Evolutionary conservation across 176 grass and related monocot species (phyloP).

Genomic region (Stipa capillata): DNA sequence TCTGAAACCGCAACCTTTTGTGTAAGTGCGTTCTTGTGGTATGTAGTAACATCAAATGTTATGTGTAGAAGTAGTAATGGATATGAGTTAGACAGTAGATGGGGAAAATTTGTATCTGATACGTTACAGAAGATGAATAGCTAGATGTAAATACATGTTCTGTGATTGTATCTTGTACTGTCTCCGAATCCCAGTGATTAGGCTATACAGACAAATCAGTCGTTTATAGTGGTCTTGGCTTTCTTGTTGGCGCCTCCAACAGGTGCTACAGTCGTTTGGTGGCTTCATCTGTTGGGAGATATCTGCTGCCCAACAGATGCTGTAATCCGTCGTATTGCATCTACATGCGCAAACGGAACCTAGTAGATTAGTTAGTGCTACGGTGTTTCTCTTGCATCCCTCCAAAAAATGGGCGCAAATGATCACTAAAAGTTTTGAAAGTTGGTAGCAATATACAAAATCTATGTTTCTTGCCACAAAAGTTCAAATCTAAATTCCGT

Average conservation of each 20-base stretch:
- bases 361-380: too few species aligned
- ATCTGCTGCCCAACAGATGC: neutral
- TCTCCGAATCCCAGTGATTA: neutral
- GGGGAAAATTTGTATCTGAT: constrained; percentile 31
- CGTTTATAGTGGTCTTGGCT: neutral
- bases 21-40: constrained; percentile 9
- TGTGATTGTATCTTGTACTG: constrained; percentile 22
- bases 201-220: neutral
- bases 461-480: too few species aligned
- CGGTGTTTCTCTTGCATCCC: too few species aligned
- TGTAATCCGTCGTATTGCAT: neutral
- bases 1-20: constrained; percentile 2
- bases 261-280: neutral
- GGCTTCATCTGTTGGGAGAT: neutral
- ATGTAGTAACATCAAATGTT: constrained; percentile 5
- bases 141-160: constrained; percentile 30
- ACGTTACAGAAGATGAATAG: constrained; percentile 24
- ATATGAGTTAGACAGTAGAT: neutral
- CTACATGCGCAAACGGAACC: too few species aligned
- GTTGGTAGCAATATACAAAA: too few species aligned
- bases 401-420: too few species aligned
- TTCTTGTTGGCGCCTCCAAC: neutral
- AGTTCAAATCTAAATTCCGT: too few species aligned
- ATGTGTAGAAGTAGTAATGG: constrained; percentile 11
- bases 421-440: too few species aligned